A percentile compares a stretch with the other conserved stretches of the same genome.
These are phyloP conservation scores for Diutina pseudorugosa DNA, from an alignment of 1,139 yeast genomes.

Conservation along the genomic window DNA sequence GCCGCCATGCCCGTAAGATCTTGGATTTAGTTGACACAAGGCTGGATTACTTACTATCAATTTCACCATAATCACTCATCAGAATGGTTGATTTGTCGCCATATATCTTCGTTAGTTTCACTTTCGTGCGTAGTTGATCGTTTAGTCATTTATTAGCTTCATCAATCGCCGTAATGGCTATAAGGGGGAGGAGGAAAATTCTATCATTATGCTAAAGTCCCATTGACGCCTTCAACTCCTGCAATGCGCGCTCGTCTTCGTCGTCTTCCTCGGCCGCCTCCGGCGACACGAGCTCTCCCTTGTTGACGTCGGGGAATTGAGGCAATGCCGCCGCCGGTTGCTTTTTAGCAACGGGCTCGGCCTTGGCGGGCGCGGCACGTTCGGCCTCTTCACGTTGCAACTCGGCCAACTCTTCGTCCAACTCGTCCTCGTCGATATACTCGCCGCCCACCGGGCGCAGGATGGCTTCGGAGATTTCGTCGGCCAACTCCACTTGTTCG, in stretches of 20 bases:
- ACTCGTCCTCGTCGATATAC: conserved; percentile 63
- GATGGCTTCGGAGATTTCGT: conserved; percentile 92
- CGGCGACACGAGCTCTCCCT: conserved; percentile 15
- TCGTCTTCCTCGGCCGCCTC: conserved; percentile 49
- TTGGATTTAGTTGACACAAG: too few relatives aligned
- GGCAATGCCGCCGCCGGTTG: conserved; percentile 21
- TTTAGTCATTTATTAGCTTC: not conserved
- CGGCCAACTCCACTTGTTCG: conserved; percentile 91
- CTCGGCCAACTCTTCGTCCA: conserved; percentile 82
- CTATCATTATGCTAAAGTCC: conserved; percentile 40
- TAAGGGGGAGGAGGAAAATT: not conserved
- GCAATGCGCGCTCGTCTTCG: conserved; percentile 85
- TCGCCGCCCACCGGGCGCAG: conserved; percentile 84
- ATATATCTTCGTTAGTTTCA: too few relatives aligned
- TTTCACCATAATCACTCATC: too few relatives aligned
- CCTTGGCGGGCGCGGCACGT: not conserved
- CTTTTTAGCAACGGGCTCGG: not conserved
- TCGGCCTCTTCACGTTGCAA: conserved; percentile 62
- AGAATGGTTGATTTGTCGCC: too few relatives aligned
- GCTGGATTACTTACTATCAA: too few relatives aligned
- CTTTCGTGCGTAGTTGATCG: too few relatives aligned
- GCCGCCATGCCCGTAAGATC: too few relatives aligned
- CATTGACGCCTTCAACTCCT: conserved; percentile 90
- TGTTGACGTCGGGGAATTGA: conserved; percentile 33
- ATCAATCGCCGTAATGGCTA: not conserved